Evolutionary conservation across 2,329 filamentous ascomycete genomes (phyloP), one percentile per base, ranked within the genome.

Genomic region (Phialophora chinensis): DNA sequence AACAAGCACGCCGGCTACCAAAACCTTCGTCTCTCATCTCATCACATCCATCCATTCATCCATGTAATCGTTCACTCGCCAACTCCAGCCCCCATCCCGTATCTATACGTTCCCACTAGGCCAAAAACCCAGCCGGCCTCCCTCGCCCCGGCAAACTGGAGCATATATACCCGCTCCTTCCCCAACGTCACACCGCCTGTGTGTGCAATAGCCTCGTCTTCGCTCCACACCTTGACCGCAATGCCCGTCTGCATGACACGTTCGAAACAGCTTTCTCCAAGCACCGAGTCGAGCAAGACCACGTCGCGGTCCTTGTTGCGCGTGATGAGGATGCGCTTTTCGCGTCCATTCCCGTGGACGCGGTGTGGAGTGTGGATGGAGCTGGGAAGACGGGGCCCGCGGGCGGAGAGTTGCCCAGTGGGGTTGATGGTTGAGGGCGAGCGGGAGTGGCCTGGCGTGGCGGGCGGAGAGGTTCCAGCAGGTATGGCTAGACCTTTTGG

Each of bases 191-290:
- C 87, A 29, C 87, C 88, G 3, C 83, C 84, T 60, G 84, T 80
- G 33, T 81, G 81, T 0, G 86, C 83, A 58, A 83, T 77, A 27
- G 86, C 86, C 69, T 89, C 86, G 57, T 88, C 88, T 72, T 92
- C 88, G 76, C 95, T 91, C 88, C 92, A 95, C 42, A 97, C 90
- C 71, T 91, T 93, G 63, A 96, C 88, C 1, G 95, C 91, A 73
- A 97, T 94, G 55, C 93, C 93, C 38, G 91, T 90, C 71, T 90
- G 87, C 4, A 92, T 93, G 67, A 97, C 87, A 20, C 91, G 84
- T 71, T 93, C 90, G 79, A 97, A 96, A 74, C 91, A 93, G 64
- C 88, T 91, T 75, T 93, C 92, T 11, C 90, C 90, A 1, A 97
- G 82, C 56, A 93, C 93, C 0, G 91, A 92, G 77, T 98, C 94